These are phyloP conservation scores for Phyllosticta citribraziliensis DNA, from an alignment of 2,329 filamentous ascomycete genomes.

Conservation along the genomic window DNA sequence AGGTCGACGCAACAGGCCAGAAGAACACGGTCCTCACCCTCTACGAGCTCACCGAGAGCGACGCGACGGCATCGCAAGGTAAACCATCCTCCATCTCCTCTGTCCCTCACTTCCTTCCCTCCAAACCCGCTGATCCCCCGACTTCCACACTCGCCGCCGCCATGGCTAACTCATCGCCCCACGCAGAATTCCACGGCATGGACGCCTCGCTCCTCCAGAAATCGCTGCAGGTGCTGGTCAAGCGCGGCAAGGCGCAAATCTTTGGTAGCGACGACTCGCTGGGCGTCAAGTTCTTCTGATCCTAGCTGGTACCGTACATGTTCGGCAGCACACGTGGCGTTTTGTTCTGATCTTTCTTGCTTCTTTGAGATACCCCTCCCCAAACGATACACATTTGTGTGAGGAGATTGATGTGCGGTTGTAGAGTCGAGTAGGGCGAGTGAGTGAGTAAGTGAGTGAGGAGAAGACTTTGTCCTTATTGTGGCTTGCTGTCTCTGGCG, in stretches of 20 bases:
- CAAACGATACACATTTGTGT: no score
- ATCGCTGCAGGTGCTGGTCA: conserved; percentile 71
- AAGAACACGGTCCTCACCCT: conserved; percentile 82
- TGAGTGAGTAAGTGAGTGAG: no score
- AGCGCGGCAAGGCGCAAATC: conserved; percentile 83
- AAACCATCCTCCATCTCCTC: conserved; percentile 18
- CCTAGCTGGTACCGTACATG: no score
- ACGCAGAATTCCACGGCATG: conserved; percentile 70
- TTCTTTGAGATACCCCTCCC: neutral
- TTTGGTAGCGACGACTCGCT: conserved; percentile 82
- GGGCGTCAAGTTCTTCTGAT: conserved; percentile 90
- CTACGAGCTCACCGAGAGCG: conserved; percentile 85
- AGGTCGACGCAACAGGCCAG: conserved; percentile 73
- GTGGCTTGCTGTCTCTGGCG: no score
- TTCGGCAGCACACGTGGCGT: no score
- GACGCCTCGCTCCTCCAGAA: conserved; percentile 72
- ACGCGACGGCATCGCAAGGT: conserved; percentile 60
- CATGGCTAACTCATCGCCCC: neutral
- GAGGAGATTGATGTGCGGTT: no score
- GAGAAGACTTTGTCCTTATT: no score
- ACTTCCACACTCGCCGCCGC: neutral
- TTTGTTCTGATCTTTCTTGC: neutral
- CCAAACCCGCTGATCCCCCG: neutral
- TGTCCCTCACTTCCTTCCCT: neutral
- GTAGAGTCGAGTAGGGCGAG: no score